Base-by-base conservation (phyloP, 371 early-diverging fungal genomes). In the Mucor piriformis region DNA sequence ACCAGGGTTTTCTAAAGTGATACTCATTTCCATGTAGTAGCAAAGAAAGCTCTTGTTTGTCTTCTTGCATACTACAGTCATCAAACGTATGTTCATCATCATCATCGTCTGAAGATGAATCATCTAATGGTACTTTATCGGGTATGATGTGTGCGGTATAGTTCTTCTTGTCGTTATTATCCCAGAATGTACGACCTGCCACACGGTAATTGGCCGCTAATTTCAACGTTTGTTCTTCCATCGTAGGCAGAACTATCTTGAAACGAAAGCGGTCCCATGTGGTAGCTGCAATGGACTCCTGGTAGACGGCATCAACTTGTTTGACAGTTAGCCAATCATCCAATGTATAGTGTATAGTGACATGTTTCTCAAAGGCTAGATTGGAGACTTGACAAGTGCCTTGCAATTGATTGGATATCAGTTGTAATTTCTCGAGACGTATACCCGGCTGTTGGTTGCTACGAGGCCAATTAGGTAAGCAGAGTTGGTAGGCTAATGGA, bases 311-410 rank as follows among this genome's bases (percentile, higher is more conserved):
- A 0, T 68, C 59, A 0, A 83, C 63, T 50, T 92, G 89, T n/a
- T 79, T 59, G 13, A 67, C 59, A 0, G 90, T 72, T 32, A 66
- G 59, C 94, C 94, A 94, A 54, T 76, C 76, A 68, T 94, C 89
- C 3, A 69, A 66, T 2, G 91, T 86, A 52, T 85, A 85, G 5
- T 89, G 82, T 27, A 92, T 77, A 8, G 67, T 38, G 16, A 94
- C 88, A n/a, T 68, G 63, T 63, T 94, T 94, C 43, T 89, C 79
- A 66, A 86, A 94, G 0, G 87, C 91, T 11, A 94, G 52, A 66
- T 94, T 94, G 62, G 88, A 85, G 0, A 92, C 92, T 59, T 83
- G 79, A 55, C 88, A 72, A 24, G 76, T 75, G 29, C 90, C 88
- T 32, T 72, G 32, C 50, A 87, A 64, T 5, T 49, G 15, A 11